A percentile compares a stretch with the other conserved stretches of the same genome.
phyloP scores from a whole-genome alignment of 805 yeast species.

The Blastobotrys terrestris region DNA sequence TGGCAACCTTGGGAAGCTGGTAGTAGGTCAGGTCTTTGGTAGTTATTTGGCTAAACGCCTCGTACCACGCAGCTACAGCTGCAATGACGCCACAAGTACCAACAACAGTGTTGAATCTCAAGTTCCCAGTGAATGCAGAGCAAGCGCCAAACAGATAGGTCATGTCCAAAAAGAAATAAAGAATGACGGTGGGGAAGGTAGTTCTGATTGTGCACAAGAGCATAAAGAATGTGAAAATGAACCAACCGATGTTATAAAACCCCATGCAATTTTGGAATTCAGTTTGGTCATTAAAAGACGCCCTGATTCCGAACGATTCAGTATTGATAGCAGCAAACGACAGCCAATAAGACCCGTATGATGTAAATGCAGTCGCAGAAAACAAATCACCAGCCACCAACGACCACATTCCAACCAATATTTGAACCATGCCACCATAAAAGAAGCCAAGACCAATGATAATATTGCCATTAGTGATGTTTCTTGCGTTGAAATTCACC shows the following conservation, averaged over 20 bases:
- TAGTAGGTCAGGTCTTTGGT: slow-evolving; percentile 32
- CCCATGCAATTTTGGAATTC: slow-evolving; percentile 44
- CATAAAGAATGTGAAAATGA: slow-evolving; percentile 50
- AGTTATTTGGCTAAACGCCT: slow-evolving; percentile 58
- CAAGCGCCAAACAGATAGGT: slow-evolving; percentile 51
- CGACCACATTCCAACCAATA: slow-evolving; percentile 64
- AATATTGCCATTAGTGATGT: slow-evolving; percentile 46
- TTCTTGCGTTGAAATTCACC: slow-evolving; percentile 50
- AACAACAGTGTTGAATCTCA: slow-evolving; percentile 46
- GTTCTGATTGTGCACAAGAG: slow-evolving; percentile 53
- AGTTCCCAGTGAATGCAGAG: slow-evolving; percentile 43
- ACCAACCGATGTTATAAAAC: slow-evolving; percentile 56
- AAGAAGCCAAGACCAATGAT: slow-evolving; percentile 59
- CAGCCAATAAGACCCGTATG: slow-evolving; percentile 58
- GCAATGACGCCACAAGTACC: slow-evolving; percentile 56
- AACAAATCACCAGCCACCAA: slow-evolving; percentile 58
- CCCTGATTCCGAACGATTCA: slow-evolving; percentile 45
- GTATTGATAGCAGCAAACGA: slow-evolving; percentile 51
- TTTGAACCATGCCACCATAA: slow-evolving; percentile 58
- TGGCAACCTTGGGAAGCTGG: slow-evolving; percentile 21
- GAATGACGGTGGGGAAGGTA: slow-evolving; percentile 53
- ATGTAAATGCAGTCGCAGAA: slow-evolving; percentile 46
- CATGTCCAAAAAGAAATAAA: slow-evolving; percentile 47
- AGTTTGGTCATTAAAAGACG: slow-evolving; percentile 35
- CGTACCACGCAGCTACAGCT: slow-evolving; percentile 54